These are phyloP conservation scores for Arthroderma sp. DNA, from an alignment of 2,329 filamentous ascomycete species.

Conservation along the genomic window DNA sequence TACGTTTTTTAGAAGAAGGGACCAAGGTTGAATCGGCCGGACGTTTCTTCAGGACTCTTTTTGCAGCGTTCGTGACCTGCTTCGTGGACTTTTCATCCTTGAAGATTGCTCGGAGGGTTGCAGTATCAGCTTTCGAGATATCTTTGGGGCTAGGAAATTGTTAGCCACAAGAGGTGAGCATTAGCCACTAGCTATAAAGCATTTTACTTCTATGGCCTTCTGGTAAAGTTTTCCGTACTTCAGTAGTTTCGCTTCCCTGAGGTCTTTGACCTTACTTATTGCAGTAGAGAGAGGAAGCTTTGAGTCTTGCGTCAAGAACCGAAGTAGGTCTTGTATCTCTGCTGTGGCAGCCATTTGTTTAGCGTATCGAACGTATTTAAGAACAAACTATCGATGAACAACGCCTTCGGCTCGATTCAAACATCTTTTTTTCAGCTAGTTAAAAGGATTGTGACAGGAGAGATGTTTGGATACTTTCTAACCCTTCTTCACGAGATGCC, in stretches of 20 bases:
- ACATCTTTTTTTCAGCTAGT: neutral
- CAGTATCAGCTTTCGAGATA: slow-evolving; percentile 36
- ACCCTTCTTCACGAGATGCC: too few relatives aligned
- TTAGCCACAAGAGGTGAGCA: too few relatives aligned
- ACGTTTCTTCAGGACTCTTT: slow-evolving; percentile 44
- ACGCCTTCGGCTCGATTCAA: neutral
- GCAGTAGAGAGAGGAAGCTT: slow-evolving; percentile 43
- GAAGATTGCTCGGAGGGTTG: slow-evolving; percentile 31
- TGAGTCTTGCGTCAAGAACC: slow-evolving; percentile 45
- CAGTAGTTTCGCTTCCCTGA: slow-evolving; percentile 37
- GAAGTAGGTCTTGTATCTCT: slow-evolving; percentile 34
- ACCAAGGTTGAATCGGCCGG: slow-evolving; percentile 22
- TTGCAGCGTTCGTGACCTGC: slow-evolving; percentile 44
- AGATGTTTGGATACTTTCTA: neutral
- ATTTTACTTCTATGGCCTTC: neutral
- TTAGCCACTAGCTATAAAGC: too few relatives aligned
- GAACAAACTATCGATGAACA: too few relatives aligned
- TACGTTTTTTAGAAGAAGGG: slow-evolving; percentile 28
- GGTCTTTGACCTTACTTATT: slow-evolving; percentile 41
- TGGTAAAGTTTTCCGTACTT: slow-evolving; percentile 16
- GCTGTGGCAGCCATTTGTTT: slow-evolving; percentile 14
- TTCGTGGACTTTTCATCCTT: slow-evolving; percentile 43
- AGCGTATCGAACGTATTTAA: neutral
- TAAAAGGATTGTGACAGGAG: neutral
- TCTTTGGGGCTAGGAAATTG: slow-evolving; percentile 25